Base-by-base conservation (phyloP, 768 basidiomycete genomes). In the Leccinum rimulosum region DNA sequence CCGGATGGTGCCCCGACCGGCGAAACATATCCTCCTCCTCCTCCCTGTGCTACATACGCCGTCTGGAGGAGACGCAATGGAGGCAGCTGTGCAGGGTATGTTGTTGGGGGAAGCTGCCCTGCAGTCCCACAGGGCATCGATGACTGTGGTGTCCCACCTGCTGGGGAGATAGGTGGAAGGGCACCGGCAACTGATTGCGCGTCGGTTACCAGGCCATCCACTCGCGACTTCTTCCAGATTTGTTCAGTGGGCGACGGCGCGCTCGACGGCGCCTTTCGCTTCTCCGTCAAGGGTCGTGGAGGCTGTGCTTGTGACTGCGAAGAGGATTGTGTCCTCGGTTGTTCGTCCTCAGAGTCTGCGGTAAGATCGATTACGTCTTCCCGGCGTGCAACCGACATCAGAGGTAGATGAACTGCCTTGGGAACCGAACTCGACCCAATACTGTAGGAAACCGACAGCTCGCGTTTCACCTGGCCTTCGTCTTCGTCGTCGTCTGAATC, bases 311-410 rank as follows among this genome's bases (percentile, higher is more conserved):
- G 82, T 22, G 48, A 28, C 51, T 66, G 68, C 19, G 64, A 60
- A 11, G 61, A 64, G 40, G 57, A 38, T 30, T 68, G 67, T 14
- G 70, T 65, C 52, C 66, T 72, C 31, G 73, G 71, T 35, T 79
- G 82, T 52, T 94, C 93, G 12, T 90, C 89, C 57, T 91, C 89
- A 25, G 85, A 84, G 66, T 92, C 90, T 60, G 87, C 75, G 3
- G 94, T 95, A 59, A 96, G 75, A 70, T 96, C 94, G 62, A 95
- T 95, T 48, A 95, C 86, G 63, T 84, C 80, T 12, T 76, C 74
- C 25, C 66, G 68, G 61, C 71, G 74, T 25, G 48, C 36, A 19
- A 40, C 52, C 11, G 45, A 51, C 30, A 64, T 65, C 9, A 69
- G 52, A 55, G 61, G 59, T 14, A 57, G 50, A 50, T 53, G 64